Percentiles rank a stretch among this genome's conserved stretches.
phyloP scores from a whole-genome alignment of 352 stramenopile species.

The Globisporangium camurandrum region DNA sequence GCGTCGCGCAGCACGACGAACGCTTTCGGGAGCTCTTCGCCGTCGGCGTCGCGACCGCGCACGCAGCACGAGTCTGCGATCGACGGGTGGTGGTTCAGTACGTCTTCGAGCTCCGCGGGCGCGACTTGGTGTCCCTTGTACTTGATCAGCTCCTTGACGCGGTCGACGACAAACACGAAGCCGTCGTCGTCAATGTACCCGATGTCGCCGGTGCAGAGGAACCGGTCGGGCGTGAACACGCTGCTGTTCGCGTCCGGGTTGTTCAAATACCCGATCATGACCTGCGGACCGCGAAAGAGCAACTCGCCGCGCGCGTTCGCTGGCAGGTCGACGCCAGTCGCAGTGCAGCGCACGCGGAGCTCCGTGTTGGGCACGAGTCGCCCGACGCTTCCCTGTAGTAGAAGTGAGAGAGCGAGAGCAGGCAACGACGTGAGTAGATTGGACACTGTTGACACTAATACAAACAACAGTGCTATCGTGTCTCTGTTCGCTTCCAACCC shows the following conservation, averaged over 20 bases:
- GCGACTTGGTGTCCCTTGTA: conserved; percentile 89
- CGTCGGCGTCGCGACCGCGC: conserved; percentile 45
- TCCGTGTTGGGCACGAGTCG: conserved; percentile 50
- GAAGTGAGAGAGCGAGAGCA: too few species aligned
- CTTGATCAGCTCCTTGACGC: conserved; percentile 94
- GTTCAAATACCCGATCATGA: conserved; percentile 90
- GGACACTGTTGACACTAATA: too few species aligned
- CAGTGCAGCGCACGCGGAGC: conserved; percentile 33
- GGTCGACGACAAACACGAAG: conserved; percentile 88
- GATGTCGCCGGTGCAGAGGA: conserved; percentile 87
- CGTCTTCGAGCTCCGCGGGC: conserved; percentile 88
- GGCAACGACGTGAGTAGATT: too few species aligned
- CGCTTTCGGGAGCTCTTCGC: conserved; percentile 84
- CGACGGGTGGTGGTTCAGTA: conserved; percentile 66
- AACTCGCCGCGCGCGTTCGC: conserved; percentile 62
- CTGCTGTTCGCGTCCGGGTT: conserved; percentile 74
- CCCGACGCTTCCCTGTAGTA: conserved; percentile 16
- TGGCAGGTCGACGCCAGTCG: conserved; percentile 30
- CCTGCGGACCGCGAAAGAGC: conserved; percentile 73
- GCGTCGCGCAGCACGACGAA: conserved; percentile 84
- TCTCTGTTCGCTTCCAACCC: too few species aligned
- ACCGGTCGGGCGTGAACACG: conserved; percentile 72
- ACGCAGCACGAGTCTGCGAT: conserved; percentile 73
- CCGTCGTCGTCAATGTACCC: conserved; percentile 88
- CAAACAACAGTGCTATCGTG: too few species aligned